Evolutionary conservation across 345 rosid species (phyloP).

Genomic region (Erodium maritimum): DNA sequence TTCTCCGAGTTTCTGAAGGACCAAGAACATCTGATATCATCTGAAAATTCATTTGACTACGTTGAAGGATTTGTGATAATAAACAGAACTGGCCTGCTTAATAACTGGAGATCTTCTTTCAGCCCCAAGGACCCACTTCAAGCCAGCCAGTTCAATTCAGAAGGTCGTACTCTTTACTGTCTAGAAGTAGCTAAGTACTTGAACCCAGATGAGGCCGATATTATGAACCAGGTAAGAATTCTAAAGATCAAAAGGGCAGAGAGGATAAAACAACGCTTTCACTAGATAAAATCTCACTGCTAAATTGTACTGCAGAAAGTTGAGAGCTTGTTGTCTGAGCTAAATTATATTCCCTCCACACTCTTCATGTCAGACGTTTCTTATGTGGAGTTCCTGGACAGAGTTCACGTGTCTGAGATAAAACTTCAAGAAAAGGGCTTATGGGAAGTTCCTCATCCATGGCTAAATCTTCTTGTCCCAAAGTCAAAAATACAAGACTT

Average conservation of each 20-base stretch:
- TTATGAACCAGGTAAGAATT: slow-evolving; percentile 37
- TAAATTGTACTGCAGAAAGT: slow-evolving; percentile 34
- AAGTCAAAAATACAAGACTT: slow-evolving; percentile 45
- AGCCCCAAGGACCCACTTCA: slow-evolving; percentile 49
- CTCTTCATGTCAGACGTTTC: slow-evolving; percentile 60
- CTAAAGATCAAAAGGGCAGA: slow-evolving; percentile 3
- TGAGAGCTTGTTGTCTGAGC: slow-evolving; percentile 41
- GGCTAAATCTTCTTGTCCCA: slow-evolving; percentile 83
- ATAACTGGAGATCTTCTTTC: slow-evolving; percentile 81
- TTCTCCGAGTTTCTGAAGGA: slow-evolving; percentile 65
- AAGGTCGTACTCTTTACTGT: slow-evolving; percentile 74
- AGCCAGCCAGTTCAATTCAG: slow-evolving; percentile 64
- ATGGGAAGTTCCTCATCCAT: slow-evolving; percentile 97
- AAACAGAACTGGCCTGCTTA: slow-evolving; percentile 64
- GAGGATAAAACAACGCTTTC: neutral
- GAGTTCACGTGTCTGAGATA: slow-evolving; percentile 61
- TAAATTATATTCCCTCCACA: slow-evolving; percentile 58
- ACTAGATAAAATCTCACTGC: slow-evolving; percentile 2
- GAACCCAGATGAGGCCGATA: slow-evolving; percentile 35
- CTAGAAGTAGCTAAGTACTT: slow-evolving; percentile 75
- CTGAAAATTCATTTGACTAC: slow-evolving; percentile 58
- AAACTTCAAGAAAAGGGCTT: slow-evolving; percentile 63
- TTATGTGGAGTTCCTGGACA: slow-evolving; percentile 62
- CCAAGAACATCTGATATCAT: slow-evolving; percentile 68
- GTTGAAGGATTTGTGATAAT: slow-evolving; percentile 79